phyloP scores from a whole-genome alignment of 352 stramenopile genomes.

The Phytopythium ostracodes region DNA sequence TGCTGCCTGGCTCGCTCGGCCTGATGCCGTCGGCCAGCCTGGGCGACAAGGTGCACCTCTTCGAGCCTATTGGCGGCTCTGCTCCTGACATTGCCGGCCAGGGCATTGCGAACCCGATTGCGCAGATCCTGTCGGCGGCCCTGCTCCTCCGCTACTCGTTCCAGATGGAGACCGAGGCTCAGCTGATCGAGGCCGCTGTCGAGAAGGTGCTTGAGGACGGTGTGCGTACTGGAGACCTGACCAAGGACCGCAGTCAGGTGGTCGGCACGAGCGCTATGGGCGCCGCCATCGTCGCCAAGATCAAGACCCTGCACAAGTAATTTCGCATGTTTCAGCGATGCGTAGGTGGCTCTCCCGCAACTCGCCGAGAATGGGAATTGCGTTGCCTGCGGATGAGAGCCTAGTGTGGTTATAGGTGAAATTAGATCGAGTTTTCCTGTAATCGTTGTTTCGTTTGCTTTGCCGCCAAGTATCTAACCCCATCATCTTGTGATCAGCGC shows the following conservation, averaged over 20 bases:
- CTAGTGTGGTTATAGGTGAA: neutral
- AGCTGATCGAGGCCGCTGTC: conserved; percentile 77
- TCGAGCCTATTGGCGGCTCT: conserved; percentile 97
- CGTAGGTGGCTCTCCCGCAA: no score
- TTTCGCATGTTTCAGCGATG: neutral
- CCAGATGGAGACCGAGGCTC: conserved; percentile 72
- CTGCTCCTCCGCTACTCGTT: conserved; percentile 97
- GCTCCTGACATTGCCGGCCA: conserved; percentile 97
- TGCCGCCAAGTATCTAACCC: neutral
- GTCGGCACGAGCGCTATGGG: conserved; percentile 76
- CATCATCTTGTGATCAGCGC: neutral
- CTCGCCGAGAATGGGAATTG: neutral
- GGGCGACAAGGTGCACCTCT: conserved; percentile 89
- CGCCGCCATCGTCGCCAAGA: conserved; percentile 77
- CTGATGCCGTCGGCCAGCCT: conserved; percentile 99
- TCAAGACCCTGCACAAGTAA: conserved; percentile 48
- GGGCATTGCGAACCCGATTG: conserved; percentile 96
- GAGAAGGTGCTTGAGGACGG: conserved; percentile 81
- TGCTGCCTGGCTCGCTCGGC: conserved; percentile 96
- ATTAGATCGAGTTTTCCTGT: conserved; percentile 1
- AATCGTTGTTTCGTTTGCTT: neutral
- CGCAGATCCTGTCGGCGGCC: conserved; percentile 96
- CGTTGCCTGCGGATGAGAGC: neutral
- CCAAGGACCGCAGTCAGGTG: conserved; percentile 43
- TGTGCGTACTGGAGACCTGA: conserved; percentile 84